Percentiles rank a stretch among this genome's conserved stretches.
phyloP scores from a whole-genome alignment of 2,329 filamentous ascomycete species.

The Zymoseptoria brevis region DNA sequence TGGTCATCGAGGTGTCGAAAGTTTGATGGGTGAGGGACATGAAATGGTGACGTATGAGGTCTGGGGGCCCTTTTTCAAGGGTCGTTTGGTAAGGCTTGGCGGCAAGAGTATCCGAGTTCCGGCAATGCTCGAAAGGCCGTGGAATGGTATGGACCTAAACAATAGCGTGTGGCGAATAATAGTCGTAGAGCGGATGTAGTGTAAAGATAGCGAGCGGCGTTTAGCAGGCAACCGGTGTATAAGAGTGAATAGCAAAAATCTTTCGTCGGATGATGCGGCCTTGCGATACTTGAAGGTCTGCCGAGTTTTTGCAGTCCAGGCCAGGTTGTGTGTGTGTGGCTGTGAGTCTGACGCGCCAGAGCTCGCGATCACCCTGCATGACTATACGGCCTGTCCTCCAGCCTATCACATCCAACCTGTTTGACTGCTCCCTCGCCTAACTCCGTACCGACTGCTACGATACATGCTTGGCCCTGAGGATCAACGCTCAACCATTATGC shows the following conservation, averaged over 20 bases:
- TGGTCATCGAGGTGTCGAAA: not conserved
- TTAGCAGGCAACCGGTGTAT: not conserved
- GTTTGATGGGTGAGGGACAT: not conserved
- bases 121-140: not conserved
- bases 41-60: no score
- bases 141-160: not conserved
- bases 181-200: not conserved
- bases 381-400: not conserved
- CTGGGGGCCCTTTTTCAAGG: no score
- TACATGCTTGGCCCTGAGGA: not conserved
- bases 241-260: not conserved
- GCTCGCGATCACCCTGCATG: not conserved
- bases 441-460: not conserved
- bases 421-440: not conserved
- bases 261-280: not conserved
- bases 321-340: no score
- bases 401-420: not conserved
- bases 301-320: no score
- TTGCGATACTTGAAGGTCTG: not conserved
- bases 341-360: not conserved
- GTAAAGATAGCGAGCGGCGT: slow-evolving; percentile 3
- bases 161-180: not conserved
- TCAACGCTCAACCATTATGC: not conserved
- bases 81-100: not conserved
- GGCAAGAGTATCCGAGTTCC: not conserved